phyloP scores from a whole-genome alignment of 1,284 basidiomycete species.

The Fomitopsis palustris region DNA sequence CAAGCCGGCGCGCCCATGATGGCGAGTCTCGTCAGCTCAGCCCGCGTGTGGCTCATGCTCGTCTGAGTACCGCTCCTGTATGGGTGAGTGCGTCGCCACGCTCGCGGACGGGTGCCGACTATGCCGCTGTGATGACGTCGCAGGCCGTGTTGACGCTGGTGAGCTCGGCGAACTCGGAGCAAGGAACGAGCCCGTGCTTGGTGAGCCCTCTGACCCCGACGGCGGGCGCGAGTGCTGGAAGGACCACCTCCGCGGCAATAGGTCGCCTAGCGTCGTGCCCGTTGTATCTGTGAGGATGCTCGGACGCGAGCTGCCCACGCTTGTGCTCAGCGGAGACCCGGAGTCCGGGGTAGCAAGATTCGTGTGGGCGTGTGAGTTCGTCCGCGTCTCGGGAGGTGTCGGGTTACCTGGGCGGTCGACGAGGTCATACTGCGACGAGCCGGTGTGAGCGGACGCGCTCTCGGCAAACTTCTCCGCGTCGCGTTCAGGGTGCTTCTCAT shows the following conservation, averaged over 20 bases:
- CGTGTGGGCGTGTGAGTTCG: slow-evolving; percentile 24
- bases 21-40: neutral
- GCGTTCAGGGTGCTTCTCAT: slow-evolving; percentile 11
- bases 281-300: slow-evolving; percentile 40
- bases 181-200: slow-evolving; percentile 13
- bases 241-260: slow-evolving; percentile 43
- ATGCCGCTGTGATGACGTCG: slow-evolving; percentile 7
- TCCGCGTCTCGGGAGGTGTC: slow-evolving; percentile 29
- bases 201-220: slow-evolving; percentile 32
- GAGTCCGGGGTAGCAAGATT: neutral
- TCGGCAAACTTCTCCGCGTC: slow-evolving; percentile 28
- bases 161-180: slow-evolving; percentile 12
- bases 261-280: slow-evolving; percentile 38
- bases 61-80: slow-evolving; percentile 3
- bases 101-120: slow-evolving; percentile 7
- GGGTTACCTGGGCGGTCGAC: slow-evolving; percentile 46
- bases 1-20: neutral
- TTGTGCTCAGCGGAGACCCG: slow-evolving; percentile 21
- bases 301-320: slow-evolving; percentile 38
- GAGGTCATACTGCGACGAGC: slow-evolving; percentile 20
- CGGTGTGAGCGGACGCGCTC: slow-evolving; percentile 13
- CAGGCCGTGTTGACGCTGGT: slow-evolving; percentile 14
- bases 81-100: slow-evolving; percentile 2
- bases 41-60: neutral
- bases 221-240: slow-evolving; percentile 35